Evolutionary conservation across 2,329 filamentous ascomycete species (phyloP).

Genomic region (Claviceps capensis): DNA sequence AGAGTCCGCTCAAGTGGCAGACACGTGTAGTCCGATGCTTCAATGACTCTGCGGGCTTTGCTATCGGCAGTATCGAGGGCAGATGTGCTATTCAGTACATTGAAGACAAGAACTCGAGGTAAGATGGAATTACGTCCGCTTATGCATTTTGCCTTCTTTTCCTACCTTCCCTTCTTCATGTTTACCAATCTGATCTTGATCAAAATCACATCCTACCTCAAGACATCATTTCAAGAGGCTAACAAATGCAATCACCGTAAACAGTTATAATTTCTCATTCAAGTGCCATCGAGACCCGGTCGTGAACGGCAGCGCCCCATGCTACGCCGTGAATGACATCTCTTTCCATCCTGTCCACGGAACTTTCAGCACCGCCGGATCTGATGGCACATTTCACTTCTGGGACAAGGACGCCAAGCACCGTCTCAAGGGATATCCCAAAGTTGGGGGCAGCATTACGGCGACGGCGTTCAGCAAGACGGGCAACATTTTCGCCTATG

Average conservation of each 20-base stretch:
- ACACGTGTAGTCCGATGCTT: constrained; percentile 93
- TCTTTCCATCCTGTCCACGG: constrained; percentile 94
- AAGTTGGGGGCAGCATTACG: constrained; percentile 75
- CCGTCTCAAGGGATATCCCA: constrained; percentile 75
- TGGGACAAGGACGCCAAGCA: constrained; percentile 92
- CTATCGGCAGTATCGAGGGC: constrained; percentile 91
- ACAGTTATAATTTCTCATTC: constrained; percentile 88
- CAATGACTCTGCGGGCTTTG: constrained; percentile 79
- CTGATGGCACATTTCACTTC: constrained; percentile 93
- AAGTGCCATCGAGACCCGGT: constrained; percentile 89
- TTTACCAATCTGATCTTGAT: no score
- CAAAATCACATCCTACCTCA: no score
- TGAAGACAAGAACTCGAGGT: constrained; percentile 81
- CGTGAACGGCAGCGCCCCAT: constrained; percentile 66
- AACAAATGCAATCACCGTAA: neutral
- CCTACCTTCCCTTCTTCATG: no score
- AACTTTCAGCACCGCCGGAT: constrained; percentile 95
- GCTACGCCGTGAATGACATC: constrained; percentile 87
- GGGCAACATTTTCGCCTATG: constrained; percentile 76
- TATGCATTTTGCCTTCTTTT: no score
- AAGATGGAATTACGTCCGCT: constrained; percentile 14
- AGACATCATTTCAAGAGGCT: neutral
- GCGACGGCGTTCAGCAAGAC: constrained; percentile 82
- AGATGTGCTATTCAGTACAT: constrained; percentile 97
- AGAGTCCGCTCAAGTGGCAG: constrained; percentile 97